Evolutionary conservation across 352 stramenopile species (phyloP).

Genomic region (Phytophthora chlamydospora): DNA sequence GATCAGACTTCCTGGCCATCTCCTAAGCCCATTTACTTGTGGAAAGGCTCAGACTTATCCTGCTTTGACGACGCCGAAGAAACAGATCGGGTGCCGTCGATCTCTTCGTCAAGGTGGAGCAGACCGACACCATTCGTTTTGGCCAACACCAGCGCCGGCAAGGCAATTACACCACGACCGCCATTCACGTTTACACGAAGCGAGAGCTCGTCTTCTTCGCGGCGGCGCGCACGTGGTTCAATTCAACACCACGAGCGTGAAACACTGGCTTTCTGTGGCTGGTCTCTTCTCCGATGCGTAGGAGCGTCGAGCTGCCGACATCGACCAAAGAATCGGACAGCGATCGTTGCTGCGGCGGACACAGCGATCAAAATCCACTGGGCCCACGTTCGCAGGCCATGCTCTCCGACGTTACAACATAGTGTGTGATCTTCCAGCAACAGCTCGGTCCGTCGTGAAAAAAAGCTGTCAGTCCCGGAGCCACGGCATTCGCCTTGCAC

Average conservation of each 20-base stretch:
- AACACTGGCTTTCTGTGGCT: constrained; percentile 10
- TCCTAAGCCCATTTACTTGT: no score
- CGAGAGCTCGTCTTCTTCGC: no score
- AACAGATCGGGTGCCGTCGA: no score
- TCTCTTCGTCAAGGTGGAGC: no score
- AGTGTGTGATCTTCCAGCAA: not conserved
- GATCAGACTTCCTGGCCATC: no score
- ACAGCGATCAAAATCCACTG: not conserved
- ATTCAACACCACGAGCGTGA: constrained; percentile 1
- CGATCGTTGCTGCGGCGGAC: not conserved
- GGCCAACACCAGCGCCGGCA: no score
- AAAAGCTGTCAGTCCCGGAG: not conserved
- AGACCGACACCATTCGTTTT: no score
- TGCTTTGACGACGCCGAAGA: no score
- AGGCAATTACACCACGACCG: not conserved
- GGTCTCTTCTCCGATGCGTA: constrained; percentile 1
- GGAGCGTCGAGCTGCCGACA: not conserved
- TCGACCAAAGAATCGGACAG: not conserved
- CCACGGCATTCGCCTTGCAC: not conserved
- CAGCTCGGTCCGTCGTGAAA: constrained; percentile 1
- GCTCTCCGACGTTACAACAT: no score
- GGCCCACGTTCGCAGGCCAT: not conserved
- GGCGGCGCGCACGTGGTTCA: no score
- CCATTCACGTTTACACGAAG: not conserved
- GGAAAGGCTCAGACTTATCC: no score